phyloP scores from a whole-genome alignment of 441 rosid species.

The Adansonia gregorii region DNA sequence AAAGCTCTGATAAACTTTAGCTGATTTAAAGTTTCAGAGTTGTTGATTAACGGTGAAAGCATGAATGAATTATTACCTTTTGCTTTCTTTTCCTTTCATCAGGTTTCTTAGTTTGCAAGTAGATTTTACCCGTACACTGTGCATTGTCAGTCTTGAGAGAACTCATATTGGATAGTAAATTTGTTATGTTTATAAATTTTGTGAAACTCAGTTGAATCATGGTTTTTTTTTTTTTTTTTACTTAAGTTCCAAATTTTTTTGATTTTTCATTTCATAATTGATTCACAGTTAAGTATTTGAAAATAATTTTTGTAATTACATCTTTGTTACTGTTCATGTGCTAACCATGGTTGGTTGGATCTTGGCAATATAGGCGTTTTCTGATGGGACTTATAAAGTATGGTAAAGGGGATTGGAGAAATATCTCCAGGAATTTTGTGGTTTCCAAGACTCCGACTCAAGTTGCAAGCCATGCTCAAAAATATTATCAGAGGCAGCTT shows the following conservation, averaged over 20 bases:
- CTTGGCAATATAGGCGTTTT: constrained; percentile 50
- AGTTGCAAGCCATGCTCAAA: constrained; percentile 82
- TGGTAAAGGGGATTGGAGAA: constrained; percentile 92
- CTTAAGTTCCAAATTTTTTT: neutral
- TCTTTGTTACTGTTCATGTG: neutral
- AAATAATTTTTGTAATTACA: neutral
- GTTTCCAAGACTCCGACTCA: constrained; percentile 69
- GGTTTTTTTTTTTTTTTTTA: too few species aligned
- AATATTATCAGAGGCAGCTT: constrained; percentile 70
- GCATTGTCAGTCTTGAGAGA: neutral
- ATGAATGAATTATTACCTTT: neutral
- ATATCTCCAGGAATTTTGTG: constrained; percentile 65
- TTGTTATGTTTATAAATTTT: neutral
- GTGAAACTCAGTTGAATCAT: constrained; percentile 15
- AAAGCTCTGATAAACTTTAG: neutral
- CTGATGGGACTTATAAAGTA: constrained; percentile 66
- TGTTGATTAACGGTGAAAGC: neutral
- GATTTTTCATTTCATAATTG: neutral
- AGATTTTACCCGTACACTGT: neutral
- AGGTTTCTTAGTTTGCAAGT: constrained; percentile 5
- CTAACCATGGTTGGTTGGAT: constrained; percentile 28
- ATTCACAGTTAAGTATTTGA: neutral
- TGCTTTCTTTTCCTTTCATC: neutral
- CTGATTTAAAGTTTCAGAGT: neutral
- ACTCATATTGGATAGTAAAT: neutral